Evolutionary conservation across 1,139 yeast species (phyloP), one percentile per base, ranked within the genome.

Genomic region (Komagataea norvegica): DNA sequence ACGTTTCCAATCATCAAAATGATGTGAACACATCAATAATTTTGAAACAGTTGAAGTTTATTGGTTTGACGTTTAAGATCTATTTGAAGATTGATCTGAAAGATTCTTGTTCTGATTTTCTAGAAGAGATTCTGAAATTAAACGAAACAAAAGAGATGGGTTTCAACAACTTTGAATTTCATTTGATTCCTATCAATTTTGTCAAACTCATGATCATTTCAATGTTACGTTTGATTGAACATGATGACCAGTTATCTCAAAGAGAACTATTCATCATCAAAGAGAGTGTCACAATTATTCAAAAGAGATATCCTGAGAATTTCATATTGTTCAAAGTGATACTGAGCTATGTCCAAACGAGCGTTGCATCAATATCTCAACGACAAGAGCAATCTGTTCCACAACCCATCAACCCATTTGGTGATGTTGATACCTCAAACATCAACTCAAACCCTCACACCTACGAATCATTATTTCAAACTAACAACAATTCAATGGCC

Each of bases 261-360:
- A 20, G 19, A 18, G 25, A 38, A 42, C 14, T 37, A 11, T 26
- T 37, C 7, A 31, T 43, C 3, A 40, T 51, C 28, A 42, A 38
- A 20, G 48, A 46, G 15, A 38, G 47, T 8, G 25, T 41, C 6
- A 42, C 42, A 18, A 43, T 47, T 19, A 39, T 48, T 9, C 38
- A 50, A 20, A 49, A 45, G 22, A 45, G 56, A 45, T 52, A 52
- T 29, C 55, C 56, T 8, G 55, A 51, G 33, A 51, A 51, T 35
- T 51, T 43, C 32, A 42, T 49, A 2, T 25, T 48, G 7, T 52
- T 48, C 32, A 49, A 49, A 37, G 46, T 43, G 11, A 33, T 46
- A 7, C 34, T 46, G 6, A 15, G 38, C 13, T 42, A 36, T n/a
- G 31, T 46, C 9, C 34, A 36, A 13, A 15, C 25, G 15, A 40